phyloP scores from a whole-genome alignment of 2,329 filamentous ascomycete species.

The Endocalyx cinctus region DNA sequence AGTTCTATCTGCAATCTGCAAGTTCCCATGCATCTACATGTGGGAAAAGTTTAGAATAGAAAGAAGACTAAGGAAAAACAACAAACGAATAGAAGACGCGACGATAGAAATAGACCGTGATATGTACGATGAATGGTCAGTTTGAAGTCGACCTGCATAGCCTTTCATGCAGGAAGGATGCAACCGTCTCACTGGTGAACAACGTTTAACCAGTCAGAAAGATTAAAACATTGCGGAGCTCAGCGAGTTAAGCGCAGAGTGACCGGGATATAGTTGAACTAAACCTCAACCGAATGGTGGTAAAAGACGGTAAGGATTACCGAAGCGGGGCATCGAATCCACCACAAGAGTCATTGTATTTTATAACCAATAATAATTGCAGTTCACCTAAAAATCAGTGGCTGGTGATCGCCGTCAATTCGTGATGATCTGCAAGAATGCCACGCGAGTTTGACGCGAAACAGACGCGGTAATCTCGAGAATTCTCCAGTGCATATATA shows the following conservation, averaged over 20 bases:
- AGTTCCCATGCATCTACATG: slow-evolving; percentile 25
- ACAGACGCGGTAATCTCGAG: slow-evolving; percentile 23
- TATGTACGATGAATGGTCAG: slow-evolving; percentile 26
- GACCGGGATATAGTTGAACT: slow-evolving; percentile 7
- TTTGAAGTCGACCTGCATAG: slow-evolving; percentile 18
- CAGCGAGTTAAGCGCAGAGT: slow-evolving; percentile 16
- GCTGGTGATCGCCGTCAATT: slow-evolving; percentile 20
- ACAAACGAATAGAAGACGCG: slow-evolving; percentile 24
- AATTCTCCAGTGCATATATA: slow-evolving; percentile 9
- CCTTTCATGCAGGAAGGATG: slow-evolving; percentile 18
- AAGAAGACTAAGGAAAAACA: slow-evolving; percentile 14
- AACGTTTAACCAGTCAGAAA: slow-evolving; percentile 23
- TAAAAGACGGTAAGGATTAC: background rate
- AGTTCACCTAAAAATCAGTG: slow-evolving; percentile 15
- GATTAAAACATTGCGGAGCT: slow-evolving; percentile 19
- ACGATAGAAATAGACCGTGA: slow-evolving; percentile 23
- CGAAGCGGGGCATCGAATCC: slow-evolving; percentile 12
- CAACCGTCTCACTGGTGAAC: slow-evolving; percentile 23
- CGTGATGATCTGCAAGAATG: slow-evolving; percentile 17
- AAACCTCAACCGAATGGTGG: background rate
- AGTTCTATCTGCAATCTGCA: slow-evolving; percentile 24
- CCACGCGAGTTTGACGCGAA: slow-evolving; percentile 25
- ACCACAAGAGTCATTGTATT: slow-evolving; percentile 6
- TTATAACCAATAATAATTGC: slow-evolving; percentile 18
- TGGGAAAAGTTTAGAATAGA: slow-evolving; percentile 13